These are phyloP conservation scores for Leccinum incarnatum DNA, from an alignment of 768 basidiomycete genomes.

Conservation along the genomic window DNA sequence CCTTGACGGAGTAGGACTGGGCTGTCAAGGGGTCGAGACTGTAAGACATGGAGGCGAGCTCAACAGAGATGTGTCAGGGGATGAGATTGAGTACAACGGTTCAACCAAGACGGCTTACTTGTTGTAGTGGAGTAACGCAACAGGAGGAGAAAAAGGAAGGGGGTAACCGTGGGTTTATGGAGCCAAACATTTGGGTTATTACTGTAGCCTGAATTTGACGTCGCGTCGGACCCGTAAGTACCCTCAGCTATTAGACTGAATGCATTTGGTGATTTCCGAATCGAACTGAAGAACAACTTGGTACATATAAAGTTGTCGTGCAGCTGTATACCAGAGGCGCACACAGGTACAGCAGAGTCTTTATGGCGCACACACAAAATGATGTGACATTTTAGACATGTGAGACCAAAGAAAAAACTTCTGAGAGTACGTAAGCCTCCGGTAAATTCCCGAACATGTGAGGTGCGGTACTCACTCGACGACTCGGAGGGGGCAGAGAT, in stretches of 20 bases:
- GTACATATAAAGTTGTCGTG: constrained; percentile 3
- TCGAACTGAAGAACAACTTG: background rate
- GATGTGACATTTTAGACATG: background rate
- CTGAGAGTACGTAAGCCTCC: constrained; percentile 10
- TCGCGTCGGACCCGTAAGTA: constrained; percentile 3
- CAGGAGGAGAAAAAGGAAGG: background rate
- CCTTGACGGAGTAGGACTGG: constrained; percentile 36
- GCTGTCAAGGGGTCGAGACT: constrained; percentile 28
- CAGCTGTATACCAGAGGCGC: background rate
- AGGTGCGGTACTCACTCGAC: background rate
- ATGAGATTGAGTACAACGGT: background rate
- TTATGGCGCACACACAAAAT: background rate
- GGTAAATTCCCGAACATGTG: constrained; percentile 1
- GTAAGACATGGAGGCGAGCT: constrained; percentile 20
- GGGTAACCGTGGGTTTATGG: background rate
- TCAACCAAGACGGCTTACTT: constrained; percentile 2
- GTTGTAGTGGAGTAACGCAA: background rate
- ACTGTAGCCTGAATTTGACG: background rate
- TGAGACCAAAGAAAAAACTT: background rate
- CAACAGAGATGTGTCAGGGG: constrained; percentile 6
- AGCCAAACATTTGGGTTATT: background rate
- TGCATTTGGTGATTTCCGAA: constrained; percentile 12
- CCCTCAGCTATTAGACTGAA: too few species aligned
- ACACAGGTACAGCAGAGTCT: background rate
- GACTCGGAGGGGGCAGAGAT: background rate